Base-by-base conservation (phyloP, 2,329 filamentous ascomycete genomes). In the Diplodia corticola region DNA sequence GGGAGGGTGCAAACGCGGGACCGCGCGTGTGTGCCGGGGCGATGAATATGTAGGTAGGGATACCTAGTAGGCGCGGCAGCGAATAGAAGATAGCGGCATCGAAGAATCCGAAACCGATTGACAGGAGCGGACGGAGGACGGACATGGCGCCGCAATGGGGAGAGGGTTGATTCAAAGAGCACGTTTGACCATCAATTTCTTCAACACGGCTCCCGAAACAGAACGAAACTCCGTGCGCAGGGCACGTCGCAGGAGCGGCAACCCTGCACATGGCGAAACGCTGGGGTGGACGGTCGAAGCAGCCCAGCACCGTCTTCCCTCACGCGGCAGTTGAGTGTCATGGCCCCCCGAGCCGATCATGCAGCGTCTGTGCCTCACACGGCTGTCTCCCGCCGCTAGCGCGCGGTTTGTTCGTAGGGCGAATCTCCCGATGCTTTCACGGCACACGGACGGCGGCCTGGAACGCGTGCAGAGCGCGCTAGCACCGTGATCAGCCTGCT, bases 311-410 rank as follows among this genome's bases (percentile, higher is more conserved):
- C 10, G n/a, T n/a, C n/a, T 44, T 44, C 30, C 28, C 28, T 6
- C 24, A 35, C 51, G 51, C 51, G 51, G 51, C 51, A 54, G 51
- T 54, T 20, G 51, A 35, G 17, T 5, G 13, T n/a, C 28, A n/a
- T 17, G 10, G 28, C 15, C 12, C 22, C 51, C n/a, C 24, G 33
- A 20, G 30, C 51, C 51, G 51, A 33, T 54, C 30, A 35, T 35
- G 51, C 24, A 20, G 28, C n/a, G 22, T 35, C 49, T 22, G 49
- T 53, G 49, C 49, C 49, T 24, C 51, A 17, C 53, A 60, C 55
- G 55, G 55, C 55, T 33, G 30, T 60, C 55, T 60, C 55, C 55
- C 55, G 55, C 55, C 55, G 55, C 55, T 48, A 60, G 37, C 55
- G 55, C n/a, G 55, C 24, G 55, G 46, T 60, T 60, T 60, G 55